phyloP scores from a whole-genome alignment of 1,284 basidiomycete species.

The Boletus semigastroideus region DNA sequence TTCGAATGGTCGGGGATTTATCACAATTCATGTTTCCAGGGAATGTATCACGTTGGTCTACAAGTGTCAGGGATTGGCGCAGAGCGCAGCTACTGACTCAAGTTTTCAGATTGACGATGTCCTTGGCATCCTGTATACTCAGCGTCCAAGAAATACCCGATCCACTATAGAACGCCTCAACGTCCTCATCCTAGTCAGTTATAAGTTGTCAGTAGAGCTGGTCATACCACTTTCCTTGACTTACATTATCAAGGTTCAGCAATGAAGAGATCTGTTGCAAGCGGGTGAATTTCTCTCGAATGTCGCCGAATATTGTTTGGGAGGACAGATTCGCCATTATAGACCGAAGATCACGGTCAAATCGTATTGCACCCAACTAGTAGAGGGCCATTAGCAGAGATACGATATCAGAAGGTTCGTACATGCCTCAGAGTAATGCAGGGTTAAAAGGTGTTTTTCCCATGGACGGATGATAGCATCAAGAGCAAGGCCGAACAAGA shows the following conservation, averaged over 20 bases:
- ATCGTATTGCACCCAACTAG: constrained; percentile 94
- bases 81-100: constrained; percentile 25
- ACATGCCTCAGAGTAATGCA: constrained; percentile 86
- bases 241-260: constrained; percentile 84
- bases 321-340: constrained; percentile 81
- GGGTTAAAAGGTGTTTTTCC: constrained; percentile 83
- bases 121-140: constrained; percentile 74
- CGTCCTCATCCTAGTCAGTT: constrained; percentile 76
- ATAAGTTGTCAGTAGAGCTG: constrained; percentile 5
- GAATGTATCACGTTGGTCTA: too few relatives aligned
- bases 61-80: too few relatives aligned
- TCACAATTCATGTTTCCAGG: too few relatives aligned
- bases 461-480: constrained; percentile 89
- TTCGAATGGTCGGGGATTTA: too few relatives aligned
- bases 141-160: constrained; percentile 92
- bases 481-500: constrained; percentile 82
- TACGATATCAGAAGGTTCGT: not conserved
- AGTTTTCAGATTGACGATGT: constrained; percentile 63
- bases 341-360: constrained; percentile 90
- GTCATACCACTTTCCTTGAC: constrained; percentile 27
- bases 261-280: constrained; percentile 93
- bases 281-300: constrained; percentile 88
- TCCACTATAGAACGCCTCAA: constrained; percentile 89
- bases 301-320: constrained; percentile 85
- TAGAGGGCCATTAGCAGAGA: constrained; percentile 7